These are phyloP conservation scores for Angophora floribunda DNA, from an alignment of 345 rosid species.

Conservation along the genomic window DNA sequence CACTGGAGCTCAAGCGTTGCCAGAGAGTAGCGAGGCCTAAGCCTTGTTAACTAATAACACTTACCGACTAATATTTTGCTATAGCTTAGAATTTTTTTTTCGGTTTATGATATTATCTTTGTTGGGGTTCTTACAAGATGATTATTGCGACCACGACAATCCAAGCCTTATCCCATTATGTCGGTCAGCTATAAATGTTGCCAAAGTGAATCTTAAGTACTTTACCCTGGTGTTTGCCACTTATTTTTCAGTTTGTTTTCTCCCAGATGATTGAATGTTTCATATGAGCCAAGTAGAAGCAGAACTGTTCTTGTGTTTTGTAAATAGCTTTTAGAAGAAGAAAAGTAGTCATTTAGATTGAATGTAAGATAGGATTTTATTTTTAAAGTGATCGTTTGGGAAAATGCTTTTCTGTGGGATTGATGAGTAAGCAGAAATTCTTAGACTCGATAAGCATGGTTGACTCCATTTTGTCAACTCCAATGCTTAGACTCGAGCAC, in stretches of 20 bases:
- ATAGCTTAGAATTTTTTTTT: rapidly evolving
- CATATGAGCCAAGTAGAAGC: not conserved
- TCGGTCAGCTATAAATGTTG: not conserved
- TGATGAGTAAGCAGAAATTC: not conserved
- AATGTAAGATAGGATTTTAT: not conserved
- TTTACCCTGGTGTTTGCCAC: not conserved
- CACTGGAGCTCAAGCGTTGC: too few species aligned
- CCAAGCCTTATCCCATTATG: not conserved
- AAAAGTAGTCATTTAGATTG: not conserved
- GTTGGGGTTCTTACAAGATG: not conserved
- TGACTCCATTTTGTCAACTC: not conserved
- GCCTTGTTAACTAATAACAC: too few species aligned
- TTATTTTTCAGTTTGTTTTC: not conserved
- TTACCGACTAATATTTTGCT: too few species aligned
- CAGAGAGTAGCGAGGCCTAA: too few species aligned
- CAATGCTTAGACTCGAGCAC: not conserved
- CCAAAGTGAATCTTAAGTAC: not conserved
- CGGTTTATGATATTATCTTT: not conserved
- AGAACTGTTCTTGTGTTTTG: not conserved
- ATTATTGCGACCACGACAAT: not conserved
- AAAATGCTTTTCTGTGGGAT: not conserved
- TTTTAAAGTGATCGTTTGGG: not conserved
- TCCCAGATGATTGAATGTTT: not conserved
- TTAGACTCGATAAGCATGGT: not conserved
- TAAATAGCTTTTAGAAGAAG: not conserved